phyloP scores from a whole-genome alignment of 305 asterid species.

The Nicotiana rustica region DNA sequence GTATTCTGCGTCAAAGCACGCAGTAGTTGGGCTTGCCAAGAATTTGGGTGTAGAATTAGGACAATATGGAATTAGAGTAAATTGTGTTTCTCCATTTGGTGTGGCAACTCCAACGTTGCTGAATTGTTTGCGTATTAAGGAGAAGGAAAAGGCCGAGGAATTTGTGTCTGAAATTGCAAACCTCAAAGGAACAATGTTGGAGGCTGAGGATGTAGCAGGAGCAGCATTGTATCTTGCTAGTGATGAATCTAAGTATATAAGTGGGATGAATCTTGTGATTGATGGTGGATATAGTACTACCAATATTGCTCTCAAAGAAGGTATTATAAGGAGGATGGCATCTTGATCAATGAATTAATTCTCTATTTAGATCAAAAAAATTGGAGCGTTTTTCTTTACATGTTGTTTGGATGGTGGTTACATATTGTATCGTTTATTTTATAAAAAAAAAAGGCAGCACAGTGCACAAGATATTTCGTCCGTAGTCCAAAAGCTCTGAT shows the following conservation, averaged over 20 bases:
- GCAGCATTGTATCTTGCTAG: constrained; percentile 58
- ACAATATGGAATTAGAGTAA: constrained; percentile 61
- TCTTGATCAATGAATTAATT: too few species aligned
- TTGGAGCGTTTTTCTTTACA: too few species aligned
- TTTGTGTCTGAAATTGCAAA: constrained; percentile 47
- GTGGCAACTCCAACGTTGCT: constrained; percentile 68
- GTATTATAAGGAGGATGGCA: not conserved
- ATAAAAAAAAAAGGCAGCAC: too few species aligned
- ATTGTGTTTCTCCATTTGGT: constrained; percentile 67
- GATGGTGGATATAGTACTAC: constrained; percentile 70
- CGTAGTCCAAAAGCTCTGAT: too few species aligned
- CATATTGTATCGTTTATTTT: too few species aligned
- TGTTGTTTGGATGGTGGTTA: too few species aligned
- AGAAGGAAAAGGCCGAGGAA: constrained; percentile 47
- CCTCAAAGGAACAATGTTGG: constrained; percentile 53
- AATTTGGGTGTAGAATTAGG: constrained; percentile 74
- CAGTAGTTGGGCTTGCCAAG: constrained; percentile 69
- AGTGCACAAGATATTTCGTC: too few species aligned
- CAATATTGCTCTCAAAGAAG: constrained; percentile 46
- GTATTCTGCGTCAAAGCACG: constrained; percentile 63
- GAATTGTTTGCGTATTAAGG: constrained; percentile 42
- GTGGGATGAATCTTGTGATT: constrained; percentile 58
- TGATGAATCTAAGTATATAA: constrained; percentile 58
- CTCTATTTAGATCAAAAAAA: too few species aligned
- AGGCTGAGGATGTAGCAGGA: constrained; percentile 65